phyloP scores from a whole-genome alignment of 1,139 yeast genomes.

The Taiozyma onychis region DNA sequence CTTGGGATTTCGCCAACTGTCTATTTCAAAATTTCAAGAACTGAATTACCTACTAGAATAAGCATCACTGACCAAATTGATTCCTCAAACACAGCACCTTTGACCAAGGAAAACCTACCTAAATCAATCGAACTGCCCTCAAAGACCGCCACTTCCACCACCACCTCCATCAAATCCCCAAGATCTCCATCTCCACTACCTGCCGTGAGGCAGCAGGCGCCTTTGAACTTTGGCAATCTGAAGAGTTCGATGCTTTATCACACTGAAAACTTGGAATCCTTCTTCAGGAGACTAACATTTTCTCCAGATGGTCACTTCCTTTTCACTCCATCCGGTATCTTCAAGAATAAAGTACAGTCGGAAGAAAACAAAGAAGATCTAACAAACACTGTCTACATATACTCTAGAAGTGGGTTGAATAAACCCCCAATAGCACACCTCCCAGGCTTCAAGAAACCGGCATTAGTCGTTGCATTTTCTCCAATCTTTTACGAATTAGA shows the following conservation, averaged over 20 bases:
- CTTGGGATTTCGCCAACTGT: conserved; percentile 31
- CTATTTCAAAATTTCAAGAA: conserved; percentile 37
- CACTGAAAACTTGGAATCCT: conserved; percentile 82
- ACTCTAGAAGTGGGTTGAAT: conserved; percentile 62
- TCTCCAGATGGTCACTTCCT: conserved; percentile 87
- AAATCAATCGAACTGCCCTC: not conserved
- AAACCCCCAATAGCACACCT: conserved; percentile 69
- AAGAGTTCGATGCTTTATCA: conserved; percentile 53
- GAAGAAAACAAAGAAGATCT: conserved; percentile 29
- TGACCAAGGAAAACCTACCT: not conserved
- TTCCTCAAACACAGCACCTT: not conserved
- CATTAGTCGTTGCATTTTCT: conserved; percentile 73
- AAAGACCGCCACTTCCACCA: conserved; percentile 3
- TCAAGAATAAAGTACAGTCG: conserved; percentile 26
- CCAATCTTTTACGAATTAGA: conserved; percentile 53
- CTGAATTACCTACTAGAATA: conserved; percentile 36
- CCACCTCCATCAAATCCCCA: conserved; percentile 11
- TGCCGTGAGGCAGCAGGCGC: conserved; percentile 32
- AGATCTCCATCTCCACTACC: conserved; percentile 31
- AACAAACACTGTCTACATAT: conserved; percentile 70
- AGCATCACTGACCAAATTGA: not conserved
- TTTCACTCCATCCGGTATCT: conserved; percentile 79
- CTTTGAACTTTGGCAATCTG: conserved; percentile 22
- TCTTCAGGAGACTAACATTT: conserved; percentile 77
- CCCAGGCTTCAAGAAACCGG: conserved; percentile 79